These are phyloP conservation scores for Coffea humblotiana DNA, from an alignment of 305 asterid species.

Conservation along the genomic window DNA sequence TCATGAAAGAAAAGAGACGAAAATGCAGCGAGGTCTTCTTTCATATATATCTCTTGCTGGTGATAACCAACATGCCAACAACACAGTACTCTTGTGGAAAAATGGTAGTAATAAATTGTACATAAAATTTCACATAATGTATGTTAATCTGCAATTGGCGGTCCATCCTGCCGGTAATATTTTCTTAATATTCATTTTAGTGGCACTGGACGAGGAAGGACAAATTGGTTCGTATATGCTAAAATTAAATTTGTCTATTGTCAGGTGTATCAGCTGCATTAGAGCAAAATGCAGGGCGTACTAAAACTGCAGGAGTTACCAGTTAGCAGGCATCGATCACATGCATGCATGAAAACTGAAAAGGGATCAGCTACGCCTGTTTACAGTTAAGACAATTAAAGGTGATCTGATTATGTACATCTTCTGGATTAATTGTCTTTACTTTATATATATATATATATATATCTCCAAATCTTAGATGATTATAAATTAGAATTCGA, in stretches of 20 bases:
- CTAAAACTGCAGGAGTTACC: too few relatives aligned
- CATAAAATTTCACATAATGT: too few relatives aligned
- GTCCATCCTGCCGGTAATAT: background rate
- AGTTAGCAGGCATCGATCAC: background rate
- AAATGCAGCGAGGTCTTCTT: too few relatives aligned
- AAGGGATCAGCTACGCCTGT: background rate
- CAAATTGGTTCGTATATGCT: background rate
- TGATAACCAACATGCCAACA: too few relatives aligned
- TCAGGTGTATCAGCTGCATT: slow-evolving; percentile 21
- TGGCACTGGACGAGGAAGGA: background rate
- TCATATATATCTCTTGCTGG: too few relatives aligned
- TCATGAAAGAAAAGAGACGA: too few relatives aligned
- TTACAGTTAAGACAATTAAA: background rate
- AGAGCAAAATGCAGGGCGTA: slow-evolving; percentile 4
- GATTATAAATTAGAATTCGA: background rate
- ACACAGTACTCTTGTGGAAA: too few relatives aligned
- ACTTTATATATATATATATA: too few relatives aligned
- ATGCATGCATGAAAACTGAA: slow-evolving; percentile 15
- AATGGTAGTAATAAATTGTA: too few relatives aligned
- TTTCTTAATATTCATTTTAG: too few relatives aligned
- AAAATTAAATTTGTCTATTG: background rate
- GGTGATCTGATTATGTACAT: background rate
- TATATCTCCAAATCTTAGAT: background rate
- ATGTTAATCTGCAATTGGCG: background rate
- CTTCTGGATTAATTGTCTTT: background rate